Conservation (phyloP, 2,329 filamentous ascomycete species). For the Ilyonectria sp. region DNA sequence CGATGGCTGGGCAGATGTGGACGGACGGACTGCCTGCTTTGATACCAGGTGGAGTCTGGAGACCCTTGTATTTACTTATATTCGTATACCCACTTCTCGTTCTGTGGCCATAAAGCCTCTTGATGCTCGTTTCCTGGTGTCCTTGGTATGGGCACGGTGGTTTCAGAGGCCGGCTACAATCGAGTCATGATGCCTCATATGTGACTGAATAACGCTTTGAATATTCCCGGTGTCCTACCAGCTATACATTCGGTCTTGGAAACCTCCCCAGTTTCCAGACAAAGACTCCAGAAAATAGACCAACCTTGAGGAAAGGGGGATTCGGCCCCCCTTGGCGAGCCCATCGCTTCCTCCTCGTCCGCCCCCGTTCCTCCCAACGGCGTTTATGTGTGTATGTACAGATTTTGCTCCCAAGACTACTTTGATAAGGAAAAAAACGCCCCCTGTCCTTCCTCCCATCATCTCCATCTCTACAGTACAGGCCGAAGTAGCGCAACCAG, state of each 20-base stretch:
- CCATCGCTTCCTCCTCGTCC: slow-evolving; percentile 34
- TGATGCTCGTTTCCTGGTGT: slow-evolving; percentile 8
- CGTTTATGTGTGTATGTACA: slow-evolving; percentile 27
- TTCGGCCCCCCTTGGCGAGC: slow-evolving; percentile 26
- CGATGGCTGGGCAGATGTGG: slow-evolving; percentile 25
- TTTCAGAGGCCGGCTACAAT: not conserved
- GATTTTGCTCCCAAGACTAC: slow-evolving; percentile 15
- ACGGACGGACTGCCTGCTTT: slow-evolving; percentile 31
- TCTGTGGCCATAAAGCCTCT: slow-evolving; percentile 25
- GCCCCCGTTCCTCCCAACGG: slow-evolving; percentile 11
- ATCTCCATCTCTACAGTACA: slow-evolving; percentile 28
- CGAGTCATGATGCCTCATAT: not conserved
- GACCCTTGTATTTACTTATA: slow-evolving; percentile 38
- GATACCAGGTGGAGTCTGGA: slow-evolving; percentile 43
- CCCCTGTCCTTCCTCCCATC: slow-evolving; percentile 25
- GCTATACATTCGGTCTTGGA: slow-evolving; percentile 37
- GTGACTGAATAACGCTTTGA: slow-evolving; percentile 33
- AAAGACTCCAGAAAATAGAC: slow-evolving; percentile 38
- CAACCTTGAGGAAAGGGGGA: slow-evolving; percentile 21
- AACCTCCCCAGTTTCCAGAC: slow-evolving; percentile 29
- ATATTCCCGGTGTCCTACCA: slow-evolving; percentile 37
- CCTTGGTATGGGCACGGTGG: not conserved
- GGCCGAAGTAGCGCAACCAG: slow-evolving; percentile 3
- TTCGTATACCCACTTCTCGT: slow-evolving; percentile 45
- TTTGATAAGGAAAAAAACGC: slow-evolving; percentile 31